Conservation (phyloP, 306 rosid species). For the Citrullus amarus region DNA sequence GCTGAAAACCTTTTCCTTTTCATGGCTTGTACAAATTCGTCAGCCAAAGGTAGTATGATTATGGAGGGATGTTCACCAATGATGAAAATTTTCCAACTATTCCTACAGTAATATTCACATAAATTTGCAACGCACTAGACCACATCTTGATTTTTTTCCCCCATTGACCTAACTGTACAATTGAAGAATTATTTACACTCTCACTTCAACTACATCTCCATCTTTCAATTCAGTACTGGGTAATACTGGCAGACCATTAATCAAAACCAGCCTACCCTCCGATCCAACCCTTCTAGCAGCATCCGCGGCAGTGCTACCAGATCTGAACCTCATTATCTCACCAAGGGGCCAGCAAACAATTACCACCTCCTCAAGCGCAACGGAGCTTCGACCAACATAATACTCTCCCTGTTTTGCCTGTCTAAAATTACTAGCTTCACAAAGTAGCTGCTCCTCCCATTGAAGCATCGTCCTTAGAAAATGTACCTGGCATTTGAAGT, state of each 20-base stretch:
- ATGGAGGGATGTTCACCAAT: not conserved
- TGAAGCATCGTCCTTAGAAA: slow-evolving; percentile 77
- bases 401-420: slow-evolving; percentile 22
- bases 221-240: slow-evolving; percentile 78
- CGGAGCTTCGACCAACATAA: slow-evolving; percentile 20
- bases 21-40: not conserved
- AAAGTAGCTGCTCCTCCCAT: slow-evolving; percentile 84
- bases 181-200: slow-evolving; percentile 29
- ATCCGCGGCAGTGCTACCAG: slow-evolving; percentile 93
- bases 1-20: not conserved
- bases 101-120: slow-evolving; percentile 3
- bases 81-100: not conserved
- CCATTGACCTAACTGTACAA: slow-evolving; percentile 9
- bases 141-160: not conserved
- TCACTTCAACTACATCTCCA: slow-evolving; percentile 91
- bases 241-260: slow-evolving; percentile 65
- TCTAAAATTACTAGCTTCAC: slow-evolving; percentile 43
- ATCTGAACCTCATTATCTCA: slow-evolving; percentile 63
- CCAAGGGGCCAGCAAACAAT: slow-evolving; percentile 84
- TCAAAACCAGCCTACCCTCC: slow-evolving; percentile 73
- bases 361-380: slow-evolving; percentile 65
- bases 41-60: not conserved
- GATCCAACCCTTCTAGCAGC: slow-evolving; percentile 86
- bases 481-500: slow-evolving; percentile 40
- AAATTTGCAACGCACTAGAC: not conserved